Evolutionary conservation across 148 eudicot species (phyloP).

Genomic region (Bassia scoparia): DNA sequence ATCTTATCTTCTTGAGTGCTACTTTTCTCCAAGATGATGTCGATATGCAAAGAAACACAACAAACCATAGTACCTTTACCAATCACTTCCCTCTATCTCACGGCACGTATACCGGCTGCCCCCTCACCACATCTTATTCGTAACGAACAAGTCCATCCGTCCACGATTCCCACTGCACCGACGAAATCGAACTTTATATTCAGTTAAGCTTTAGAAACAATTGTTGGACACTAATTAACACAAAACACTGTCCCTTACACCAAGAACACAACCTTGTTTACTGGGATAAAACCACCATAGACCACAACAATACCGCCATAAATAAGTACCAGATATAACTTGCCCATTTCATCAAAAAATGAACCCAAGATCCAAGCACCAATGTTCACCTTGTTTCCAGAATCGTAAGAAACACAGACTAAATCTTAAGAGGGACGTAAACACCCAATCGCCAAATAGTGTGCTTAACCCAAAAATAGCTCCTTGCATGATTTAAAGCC

Average conservation of each 20-base stretch:
- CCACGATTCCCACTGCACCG: slow-evolving; percentile 62
- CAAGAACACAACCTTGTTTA: not conserved
- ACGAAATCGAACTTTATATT: slow-evolving; percentile 13
- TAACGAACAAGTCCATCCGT: slow-evolving; percentile 76
- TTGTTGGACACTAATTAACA: not conserved
- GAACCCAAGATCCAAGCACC: slow-evolving; percentile 17
- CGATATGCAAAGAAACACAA: slow-evolving; percentile 83
- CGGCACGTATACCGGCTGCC: slow-evolving; percentile 74
- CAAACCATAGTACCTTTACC: slow-evolving; percentile 94
- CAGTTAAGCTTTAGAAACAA: not conserved
- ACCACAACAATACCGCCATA: not conserved
- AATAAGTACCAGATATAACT: not conserved
- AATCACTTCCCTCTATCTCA: slow-evolving; percentile 80
- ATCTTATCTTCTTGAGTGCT: slow-evolving; percentile 85
- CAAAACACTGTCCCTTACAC: not conserved
- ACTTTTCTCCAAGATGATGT: slow-evolving; percentile 85
- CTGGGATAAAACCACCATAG: too few relatives aligned
- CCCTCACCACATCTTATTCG: slow-evolving; percentile 92
- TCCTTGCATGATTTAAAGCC: not conserved
- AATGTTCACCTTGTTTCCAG: too few relatives aligned
- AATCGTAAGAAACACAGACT: too few relatives aligned
- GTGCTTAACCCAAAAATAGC: too few relatives aligned
- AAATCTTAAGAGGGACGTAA: too few relatives aligned
- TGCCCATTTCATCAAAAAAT: not conserved
- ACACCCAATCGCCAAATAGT: too few relatives aligned